These are phyloP conservation scores for Exophiala mesophila DNA, from an alignment of 2,329 filamentous ascomycete species.

Conservation along the genomic window DNA sequence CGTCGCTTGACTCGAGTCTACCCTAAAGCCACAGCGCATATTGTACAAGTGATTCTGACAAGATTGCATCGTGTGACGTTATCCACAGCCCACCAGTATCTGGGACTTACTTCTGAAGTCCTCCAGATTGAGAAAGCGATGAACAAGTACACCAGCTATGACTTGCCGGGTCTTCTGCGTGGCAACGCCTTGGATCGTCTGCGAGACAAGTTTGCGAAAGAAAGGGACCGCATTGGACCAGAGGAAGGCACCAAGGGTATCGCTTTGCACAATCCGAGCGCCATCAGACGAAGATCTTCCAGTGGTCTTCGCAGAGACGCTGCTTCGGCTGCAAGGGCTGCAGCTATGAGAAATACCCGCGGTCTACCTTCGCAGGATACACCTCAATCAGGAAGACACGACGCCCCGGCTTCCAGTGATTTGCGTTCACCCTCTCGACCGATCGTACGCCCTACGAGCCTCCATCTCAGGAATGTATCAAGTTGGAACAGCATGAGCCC, in stretches of 20 bases:
- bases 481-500: conserved; percentile 16
- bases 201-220: conserved; percentile 86
- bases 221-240: conserved; percentile 73
- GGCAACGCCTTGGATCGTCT: conserved; percentile 76
- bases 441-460: conserved; percentile 16
- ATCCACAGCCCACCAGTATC: conserved; percentile 88
- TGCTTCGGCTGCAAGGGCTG: conserved; percentile 61
- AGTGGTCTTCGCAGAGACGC: conserved; percentile 75
- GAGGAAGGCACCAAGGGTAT: conserved; percentile 89
- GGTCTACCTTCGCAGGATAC: not conserved
- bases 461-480: conserved; percentile 15
- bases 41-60: conserved; percentile 94
- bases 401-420: conserved; percentile 66
- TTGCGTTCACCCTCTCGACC: conserved; percentile 36
- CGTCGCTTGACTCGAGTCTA: conserved; percentile 87
- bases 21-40: conserved; percentile 92
- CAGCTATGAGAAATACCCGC: conserved; percentile 35
- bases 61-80: conserved; percentile 91
- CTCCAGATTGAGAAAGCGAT: conserved; percentile 88
- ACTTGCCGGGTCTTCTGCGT: conserved; percentile 83
- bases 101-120: conserved; percentile 87
- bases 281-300: conserved; percentile 65
- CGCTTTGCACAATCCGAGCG: conserved; percentile 76
- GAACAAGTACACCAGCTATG: conserved; percentile 85
- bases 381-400: conserved; percentile 11